Evolutionary conservation across 169 alveolate genomes (phyloP).

Genomic region (Blepharisma undulans): DNA sequence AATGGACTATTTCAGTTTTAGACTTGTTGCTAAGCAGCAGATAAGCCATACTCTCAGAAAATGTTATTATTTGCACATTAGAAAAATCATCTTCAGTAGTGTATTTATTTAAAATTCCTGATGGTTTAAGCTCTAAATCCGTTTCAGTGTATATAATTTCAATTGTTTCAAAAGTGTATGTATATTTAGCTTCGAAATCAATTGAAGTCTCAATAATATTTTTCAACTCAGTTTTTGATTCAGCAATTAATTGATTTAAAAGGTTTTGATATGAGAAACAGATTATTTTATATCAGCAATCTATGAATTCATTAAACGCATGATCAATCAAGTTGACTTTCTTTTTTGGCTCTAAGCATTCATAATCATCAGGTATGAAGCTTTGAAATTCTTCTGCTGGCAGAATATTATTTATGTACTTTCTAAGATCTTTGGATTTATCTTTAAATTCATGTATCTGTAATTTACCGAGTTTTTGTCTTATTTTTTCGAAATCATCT

Average conservation of each 20-base stretch:
- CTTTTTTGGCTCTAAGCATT: no score
- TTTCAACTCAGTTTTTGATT: no score
- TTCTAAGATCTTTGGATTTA: not conserved
- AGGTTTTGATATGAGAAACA: no score
- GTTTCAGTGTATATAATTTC: not conserved
- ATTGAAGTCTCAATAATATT: not conserved
- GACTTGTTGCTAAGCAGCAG: not conserved
- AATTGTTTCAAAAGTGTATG: not conserved
- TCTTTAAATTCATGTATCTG: no score
- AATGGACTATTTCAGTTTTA: not conserved
- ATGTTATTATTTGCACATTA: not conserved
- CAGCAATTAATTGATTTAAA: no score
- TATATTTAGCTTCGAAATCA: not conserved
- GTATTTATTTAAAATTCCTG: not conserved
- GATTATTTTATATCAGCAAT: not conserved
- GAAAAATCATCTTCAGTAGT: not conserved
- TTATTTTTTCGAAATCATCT: no score
- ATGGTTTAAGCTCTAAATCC: not conserved
- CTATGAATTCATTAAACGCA: no score
- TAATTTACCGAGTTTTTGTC: no score
- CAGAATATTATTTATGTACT: no score
- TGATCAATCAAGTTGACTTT: no score
- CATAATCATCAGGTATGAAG: no score
- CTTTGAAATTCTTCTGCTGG: no score
- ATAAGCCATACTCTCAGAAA: not conserved